Evolutionary conservation across 768 basidiomycete species (phyloP).

Genomic region (Rhizopogon vulgaris): DNA sequence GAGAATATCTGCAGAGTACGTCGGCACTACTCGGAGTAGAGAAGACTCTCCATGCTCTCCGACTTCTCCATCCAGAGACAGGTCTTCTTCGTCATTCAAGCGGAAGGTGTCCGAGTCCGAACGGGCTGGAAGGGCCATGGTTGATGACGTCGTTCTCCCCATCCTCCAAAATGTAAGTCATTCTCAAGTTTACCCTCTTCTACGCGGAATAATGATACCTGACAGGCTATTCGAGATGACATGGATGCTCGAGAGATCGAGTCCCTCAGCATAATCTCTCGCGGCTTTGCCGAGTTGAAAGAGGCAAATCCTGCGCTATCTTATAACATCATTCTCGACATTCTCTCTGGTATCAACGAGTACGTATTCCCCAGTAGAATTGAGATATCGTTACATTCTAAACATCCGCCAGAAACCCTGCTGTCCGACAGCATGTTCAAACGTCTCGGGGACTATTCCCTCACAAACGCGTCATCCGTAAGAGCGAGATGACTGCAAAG

Average conservation of each 20-base stretch:
- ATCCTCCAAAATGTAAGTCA: slow-evolving; percentile 63
- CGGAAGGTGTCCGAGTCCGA: slow-evolving; percentile 48
- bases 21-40: slow-evolving; percentile 59
- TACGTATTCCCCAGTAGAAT: slow-evolving; percentile 33
- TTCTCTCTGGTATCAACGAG: slow-evolving; percentile 89
- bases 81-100: slow-evolving; percentile 33
- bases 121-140: slow-evolving; percentile 62
- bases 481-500: slow-evolving; percentile 79
- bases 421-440: slow-evolving; percentile 79
- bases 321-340: slow-evolving; percentile 83
- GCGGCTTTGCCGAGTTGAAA: slow-evolving; percentile 84
- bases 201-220: slow-evolving; percentile 4
- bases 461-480: slow-evolving; percentile 70
- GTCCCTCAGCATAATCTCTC: slow-evolving; percentile 80
- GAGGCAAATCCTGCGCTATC: slow-evolving; percentile 80
- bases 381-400: slow-evolving; percentile 3
- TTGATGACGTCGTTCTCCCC: slow-evolving; percentile 83
- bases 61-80: slow-evolving; percentile 35
- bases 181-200: neutral
- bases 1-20: slow-evolving; percentile 71
- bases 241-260: slow-evolving; percentile 88
- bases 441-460: slow-evolving; percentile 78
- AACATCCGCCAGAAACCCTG: slow-evolving; percentile 50
- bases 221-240: slow-evolving; percentile 68
- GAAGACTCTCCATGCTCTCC: slow-evolving; percentile 40